These are phyloP conservation scores for Athelia sp. DNA, from an alignment of 1,284 basidiomycete genomes.

Conservation along the genomic window DNA sequence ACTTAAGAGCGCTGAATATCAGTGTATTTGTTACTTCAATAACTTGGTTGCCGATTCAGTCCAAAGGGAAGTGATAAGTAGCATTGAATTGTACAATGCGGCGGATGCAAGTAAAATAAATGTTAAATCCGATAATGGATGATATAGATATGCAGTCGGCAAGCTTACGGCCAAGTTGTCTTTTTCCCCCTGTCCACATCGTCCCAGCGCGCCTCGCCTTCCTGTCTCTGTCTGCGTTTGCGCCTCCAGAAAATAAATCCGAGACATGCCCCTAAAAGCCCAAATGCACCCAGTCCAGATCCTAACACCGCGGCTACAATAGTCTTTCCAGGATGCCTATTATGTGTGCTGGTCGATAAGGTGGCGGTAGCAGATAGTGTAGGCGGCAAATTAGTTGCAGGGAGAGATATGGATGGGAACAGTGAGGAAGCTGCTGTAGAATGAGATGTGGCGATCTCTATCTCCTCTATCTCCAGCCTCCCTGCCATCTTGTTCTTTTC, in stretches of 20 bases:
- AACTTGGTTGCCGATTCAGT: no score
- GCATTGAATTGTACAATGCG: not conserved
- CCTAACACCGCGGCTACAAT: not conserved
- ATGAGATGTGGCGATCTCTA: not conserved
- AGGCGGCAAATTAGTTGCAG: not conserved
- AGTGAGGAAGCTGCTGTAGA: not conserved
- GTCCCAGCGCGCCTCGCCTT: not conserved
- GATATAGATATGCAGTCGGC: no score
- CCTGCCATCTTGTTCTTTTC: not conserved
- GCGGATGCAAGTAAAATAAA: not conserved
- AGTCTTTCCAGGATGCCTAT: not conserved
- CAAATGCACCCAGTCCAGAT: not conserved
- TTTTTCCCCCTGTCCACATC: not conserved
- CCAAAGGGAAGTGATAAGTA: no score
- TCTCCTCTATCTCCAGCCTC: not conserved
- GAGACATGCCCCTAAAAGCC: not conserved
- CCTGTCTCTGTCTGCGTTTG: not conserved
- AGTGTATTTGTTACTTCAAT: no score
- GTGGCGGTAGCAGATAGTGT: not conserved
- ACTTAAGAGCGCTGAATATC: slow-evolving; percentile 21
- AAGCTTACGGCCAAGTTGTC: not conserved
- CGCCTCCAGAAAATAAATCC: not conserved
- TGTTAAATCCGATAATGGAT: not conserved
- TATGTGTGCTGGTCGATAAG: not conserved
- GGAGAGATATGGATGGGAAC: not conserved